These are phyloP conservation scores for Fulvia fulva DNA, from an alignment of 2,329 filamentous ascomycete genomes.

Conservation along the genomic window DNA sequence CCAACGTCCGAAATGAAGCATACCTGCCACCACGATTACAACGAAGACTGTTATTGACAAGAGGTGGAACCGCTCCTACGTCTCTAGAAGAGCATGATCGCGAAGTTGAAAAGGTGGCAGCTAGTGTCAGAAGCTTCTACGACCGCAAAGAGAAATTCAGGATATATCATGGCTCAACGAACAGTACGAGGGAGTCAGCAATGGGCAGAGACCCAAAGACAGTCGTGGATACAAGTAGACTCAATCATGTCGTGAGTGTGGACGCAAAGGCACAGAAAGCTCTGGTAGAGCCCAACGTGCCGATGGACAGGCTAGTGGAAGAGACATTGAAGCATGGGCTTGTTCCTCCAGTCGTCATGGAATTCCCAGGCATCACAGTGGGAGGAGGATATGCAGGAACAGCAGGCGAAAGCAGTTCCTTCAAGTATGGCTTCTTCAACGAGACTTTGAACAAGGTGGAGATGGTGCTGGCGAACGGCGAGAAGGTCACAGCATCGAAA, in stretches of 20 bases:
- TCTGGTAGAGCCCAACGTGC: constrained; percentile 65
- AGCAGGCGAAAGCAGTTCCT: constrained; percentile 65
- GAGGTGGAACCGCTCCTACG: constrained; percentile 20
- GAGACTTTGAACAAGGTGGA: constrained; percentile 59
- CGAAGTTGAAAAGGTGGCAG: constrained; percentile 45
- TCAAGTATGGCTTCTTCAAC: constrained; percentile 65
- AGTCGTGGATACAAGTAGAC: constrained; percentile 63
- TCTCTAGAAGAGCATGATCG: constrained; percentile 18
- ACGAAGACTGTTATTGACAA: constrained; percentile 5
- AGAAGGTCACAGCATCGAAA: constrained; percentile 53
- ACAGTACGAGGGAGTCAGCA: constrained; percentile 61
- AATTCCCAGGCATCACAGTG: constrained; percentile 68
- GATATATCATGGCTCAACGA: constrained; percentile 74
- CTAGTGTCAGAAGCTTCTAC: constrained; percentile 48
- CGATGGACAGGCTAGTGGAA: constrained; percentile 62
- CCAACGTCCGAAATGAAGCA: neutral
- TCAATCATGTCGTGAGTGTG: constrained; percentile 61
- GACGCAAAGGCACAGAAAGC: constrained; percentile 53
- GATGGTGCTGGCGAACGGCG: constrained; percentile 61
- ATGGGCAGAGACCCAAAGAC: constrained; percentile 29
- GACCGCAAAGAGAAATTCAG: constrained; percentile 58
- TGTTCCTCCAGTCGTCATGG: constrained; percentile 64
- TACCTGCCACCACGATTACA: neutral
- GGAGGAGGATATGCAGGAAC: constrained; percentile 66
- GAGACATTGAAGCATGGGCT: constrained; percentile 55